phyloP scores from a whole-genome alignment of 768 basidiomycete species.

The Serendipita sp. region DNA sequence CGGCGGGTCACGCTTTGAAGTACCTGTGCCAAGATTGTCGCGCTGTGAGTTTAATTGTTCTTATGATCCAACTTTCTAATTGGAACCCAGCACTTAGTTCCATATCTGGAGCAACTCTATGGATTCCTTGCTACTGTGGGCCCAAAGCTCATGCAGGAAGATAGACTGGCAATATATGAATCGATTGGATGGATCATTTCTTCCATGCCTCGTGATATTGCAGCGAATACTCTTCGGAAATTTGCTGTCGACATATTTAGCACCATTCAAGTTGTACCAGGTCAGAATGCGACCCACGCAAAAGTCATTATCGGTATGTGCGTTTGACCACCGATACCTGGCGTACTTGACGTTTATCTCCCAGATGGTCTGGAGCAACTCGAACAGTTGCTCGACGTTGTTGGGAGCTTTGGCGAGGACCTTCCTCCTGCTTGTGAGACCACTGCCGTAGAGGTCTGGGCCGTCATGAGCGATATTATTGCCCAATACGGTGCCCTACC shows the following conservation, averaged over 20 bases:
- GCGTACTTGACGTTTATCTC: not conserved
- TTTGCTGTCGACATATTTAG: slow-evolving; percentile 78
- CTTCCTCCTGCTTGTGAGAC: slow-evolving; percentile 65
- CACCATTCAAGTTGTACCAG: slow-evolving; percentile 49
- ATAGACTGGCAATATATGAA: slow-evolving; percentile 83
- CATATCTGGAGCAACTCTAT: slow-evolving; percentile 83
- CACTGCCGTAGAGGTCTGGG: slow-evolving; percentile 69
- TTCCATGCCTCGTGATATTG: slow-evolving; percentile 80
- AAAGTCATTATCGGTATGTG: not conserved
- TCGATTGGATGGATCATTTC: slow-evolving; percentile 92
- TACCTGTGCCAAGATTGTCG: slow-evolving; percentile 96
- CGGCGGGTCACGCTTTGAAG: slow-evolving; percentile 90
- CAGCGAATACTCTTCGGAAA: slow-evolving; percentile 69
- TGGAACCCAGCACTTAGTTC: slow-evolving; percentile 57
- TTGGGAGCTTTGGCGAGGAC: slow-evolving; percentile 67
- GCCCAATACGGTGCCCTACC: slow-evolving; percentile 60
- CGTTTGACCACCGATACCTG: not conserved
- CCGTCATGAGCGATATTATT: slow-evolving; percentile 66
- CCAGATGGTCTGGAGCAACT: slow-evolving; percentile 80
- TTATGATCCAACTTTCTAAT: slow-evolving; percentile 2
- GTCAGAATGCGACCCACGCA: slow-evolving; percentile 38
- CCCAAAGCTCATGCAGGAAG: slow-evolving; percentile 65
- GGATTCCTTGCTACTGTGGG: slow-evolving; percentile 72
- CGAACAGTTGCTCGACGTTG: slow-evolving; percentile 76
- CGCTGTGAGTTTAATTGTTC: slow-evolving; percentile 31